Base-by-base conservation (phyloP, 108 stramenopile genomes). In the Fragilariopsis cylindrus region DNA sequence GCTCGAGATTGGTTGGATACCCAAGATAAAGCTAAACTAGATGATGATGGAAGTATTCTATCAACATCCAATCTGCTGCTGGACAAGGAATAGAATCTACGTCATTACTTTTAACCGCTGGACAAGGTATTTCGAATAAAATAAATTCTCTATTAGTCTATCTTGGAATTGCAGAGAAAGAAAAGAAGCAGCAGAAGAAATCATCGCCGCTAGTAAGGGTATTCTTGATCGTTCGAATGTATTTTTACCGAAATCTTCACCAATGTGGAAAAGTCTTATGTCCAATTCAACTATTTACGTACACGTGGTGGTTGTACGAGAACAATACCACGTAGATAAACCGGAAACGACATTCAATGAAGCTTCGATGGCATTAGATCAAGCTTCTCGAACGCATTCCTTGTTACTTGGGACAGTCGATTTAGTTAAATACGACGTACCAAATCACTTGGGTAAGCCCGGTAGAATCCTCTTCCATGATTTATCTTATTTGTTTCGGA, bases 71-170 rank as follows among this genome's bases (percentile, higher is more conserved):
- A 78, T 81, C 86, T 9, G 84, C 81, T 64, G 88, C 92, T n/a
- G 92, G 92, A 39, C 87, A 91, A n/a, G 92, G 92, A 8, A 90
- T 93, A 41, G 92, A 93, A 79, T 91, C 90, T 5, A 93, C 92
- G 7, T 85, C 84, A 57, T 74, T 91, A 18, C 80, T 93, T 56
- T 70, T 93, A 57, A 81, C 87, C 7, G 47, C 90, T 39, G 91
- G 88, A 60, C 71, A 85, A 43, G 73, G 87, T 18, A 53, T 81
- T 42, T 53, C 75, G 42, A 58, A 77, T 53, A 56, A 57, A 67
- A 16, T 82, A 1, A 18, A 46, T 44, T 63, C 49, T 3, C 60
- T 69, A 16, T 47, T 69, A 44, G 50, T 15, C 52, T 39, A 52
- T 13, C 30, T 64, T 13, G 73, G 58, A 58, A 65, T 65, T 39